Evolutionary conservation across 2,329 filamentous ascomycete species (phyloP).

Genomic region (Trichoderma atrobrunneum): DNA sequence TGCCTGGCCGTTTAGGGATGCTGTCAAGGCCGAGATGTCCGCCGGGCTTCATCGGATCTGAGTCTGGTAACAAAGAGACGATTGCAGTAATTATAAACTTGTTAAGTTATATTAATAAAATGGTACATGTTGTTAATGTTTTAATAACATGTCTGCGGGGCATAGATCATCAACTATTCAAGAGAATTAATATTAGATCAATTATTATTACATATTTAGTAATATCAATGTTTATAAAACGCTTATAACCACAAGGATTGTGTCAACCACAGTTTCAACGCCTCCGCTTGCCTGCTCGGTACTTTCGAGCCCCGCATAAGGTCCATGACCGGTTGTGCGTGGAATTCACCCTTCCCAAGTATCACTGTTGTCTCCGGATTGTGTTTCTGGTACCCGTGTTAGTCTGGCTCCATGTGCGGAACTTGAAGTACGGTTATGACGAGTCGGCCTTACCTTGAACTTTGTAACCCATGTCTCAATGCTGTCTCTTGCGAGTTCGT

Average conservation of each 20-base stretch:
- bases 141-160: no score
- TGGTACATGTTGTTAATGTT: no score
- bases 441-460: background rate
- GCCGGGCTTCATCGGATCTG: no score
- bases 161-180: no score
- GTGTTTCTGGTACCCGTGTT: background rate
- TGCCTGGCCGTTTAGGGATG: constrained; percentile 76
- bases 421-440: background rate
- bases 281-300: background rate
- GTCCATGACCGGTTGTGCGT: background rate
- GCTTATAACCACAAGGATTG: background rate
- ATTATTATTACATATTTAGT: background rate
- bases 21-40: constrained; percentile 58
- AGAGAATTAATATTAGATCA: background rate
- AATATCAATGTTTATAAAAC: background rate
- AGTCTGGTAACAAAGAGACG: no score
- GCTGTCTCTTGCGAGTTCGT: background rate
- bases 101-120: no score
- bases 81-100: no score
- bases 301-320: background rate
- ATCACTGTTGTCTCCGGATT: background rate
- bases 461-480: background rate
- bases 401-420: background rate
- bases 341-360: background rate
- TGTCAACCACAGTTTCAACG: background rate